A percentile compares a stretch with the other conserved stretches of the same genome.
Conservation (phyloP, 192 early-diverging fungal genomes). For the Neocallimastix lanati region DNA sequence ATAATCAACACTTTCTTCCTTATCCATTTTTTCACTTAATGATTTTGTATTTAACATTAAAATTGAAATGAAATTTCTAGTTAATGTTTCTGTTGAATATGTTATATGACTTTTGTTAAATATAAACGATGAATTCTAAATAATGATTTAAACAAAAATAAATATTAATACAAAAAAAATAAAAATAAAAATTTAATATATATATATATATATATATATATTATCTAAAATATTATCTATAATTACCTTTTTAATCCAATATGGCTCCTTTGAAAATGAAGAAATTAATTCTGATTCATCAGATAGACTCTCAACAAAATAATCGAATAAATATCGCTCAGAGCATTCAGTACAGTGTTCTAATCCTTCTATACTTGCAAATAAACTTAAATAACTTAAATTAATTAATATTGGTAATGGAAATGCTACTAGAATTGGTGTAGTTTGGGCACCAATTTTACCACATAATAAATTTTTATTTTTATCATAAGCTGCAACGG, state of each 20-base stretch:
- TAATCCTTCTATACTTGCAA: background rate
- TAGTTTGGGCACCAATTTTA: background rate
- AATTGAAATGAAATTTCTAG: background rate
- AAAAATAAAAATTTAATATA: no score
- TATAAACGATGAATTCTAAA: background rate
- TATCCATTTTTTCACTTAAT: background rate
- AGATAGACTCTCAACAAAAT: background rate
- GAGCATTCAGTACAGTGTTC: rapidly evolving
- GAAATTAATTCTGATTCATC: background rate
- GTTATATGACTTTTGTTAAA: background rate
- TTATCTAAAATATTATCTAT: no score
- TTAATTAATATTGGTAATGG: background rate
- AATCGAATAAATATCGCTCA: background rate
- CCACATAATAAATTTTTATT: background rate
- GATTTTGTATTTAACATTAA: background rate
- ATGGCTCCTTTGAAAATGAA: background rate
- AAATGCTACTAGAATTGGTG: background rate
- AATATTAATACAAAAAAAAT: no score
- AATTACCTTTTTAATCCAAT: background rate
- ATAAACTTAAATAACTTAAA: background rate
- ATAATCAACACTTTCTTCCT: background rate
- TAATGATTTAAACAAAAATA: background rate
- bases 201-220: no score
- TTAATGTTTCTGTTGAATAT: background rate
- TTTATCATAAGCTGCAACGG: background rate